A percentile compares a stretch with the other conserved stretches of the same genome.
phyloP scores from a whole-genome alignment of 768 basidiomycete genomes.

The Leccinum boreale region DNA sequence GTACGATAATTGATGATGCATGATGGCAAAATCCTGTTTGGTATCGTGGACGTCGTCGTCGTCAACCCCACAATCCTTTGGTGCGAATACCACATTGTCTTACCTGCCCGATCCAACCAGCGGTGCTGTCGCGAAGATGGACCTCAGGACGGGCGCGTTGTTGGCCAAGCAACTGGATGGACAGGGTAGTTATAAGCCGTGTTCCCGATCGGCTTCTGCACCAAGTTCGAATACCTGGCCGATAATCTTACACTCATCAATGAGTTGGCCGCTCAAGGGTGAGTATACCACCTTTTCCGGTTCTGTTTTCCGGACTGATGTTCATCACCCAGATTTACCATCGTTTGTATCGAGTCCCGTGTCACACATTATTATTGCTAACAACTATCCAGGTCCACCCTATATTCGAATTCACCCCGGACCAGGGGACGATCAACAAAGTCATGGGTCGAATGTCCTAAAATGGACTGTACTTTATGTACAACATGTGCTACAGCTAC shows the following conservation, averaged over 20 bases:
- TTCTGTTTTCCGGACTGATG: not conserved
- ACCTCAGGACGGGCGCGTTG: constrained; percentile 53
- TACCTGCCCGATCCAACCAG: constrained; percentile 47
- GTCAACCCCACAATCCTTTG: constrained; percentile 37
- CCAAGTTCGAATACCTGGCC: constrained; percentile 36
- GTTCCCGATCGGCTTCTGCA: constrained; percentile 43
- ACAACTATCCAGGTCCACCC: constrained; percentile 53
- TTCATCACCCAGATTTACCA: constrained; percentile 8
- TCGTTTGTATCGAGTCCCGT: constrained; percentile 27
- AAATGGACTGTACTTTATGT: constrained; percentile 66
- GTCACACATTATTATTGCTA: not conserved
- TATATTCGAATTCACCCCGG: constrained; percentile 59
- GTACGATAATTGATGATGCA: too few species aligned
- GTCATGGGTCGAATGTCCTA: constrained; percentile 70
- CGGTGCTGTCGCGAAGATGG: constrained; percentile 57
- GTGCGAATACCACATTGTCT: constrained; percentile 41
- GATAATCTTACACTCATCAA: constrained; percentile 24
- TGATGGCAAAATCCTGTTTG: too few species aligned
- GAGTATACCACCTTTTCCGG: constrained; percentile 1
- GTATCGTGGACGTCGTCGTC: constrained; percentile 22
- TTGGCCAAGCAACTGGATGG: constrained; percentile 50
- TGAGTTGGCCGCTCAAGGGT: constrained; percentile 31
- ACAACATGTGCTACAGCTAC: constrained; percentile 76
- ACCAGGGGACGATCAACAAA: constrained; percentile 39
- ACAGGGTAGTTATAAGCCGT: constrained; percentile 46